phyloP scores from a whole-genome alignment of 2,329 filamentous ascomycete species.

The Aspergillus versicolor region DNA sequence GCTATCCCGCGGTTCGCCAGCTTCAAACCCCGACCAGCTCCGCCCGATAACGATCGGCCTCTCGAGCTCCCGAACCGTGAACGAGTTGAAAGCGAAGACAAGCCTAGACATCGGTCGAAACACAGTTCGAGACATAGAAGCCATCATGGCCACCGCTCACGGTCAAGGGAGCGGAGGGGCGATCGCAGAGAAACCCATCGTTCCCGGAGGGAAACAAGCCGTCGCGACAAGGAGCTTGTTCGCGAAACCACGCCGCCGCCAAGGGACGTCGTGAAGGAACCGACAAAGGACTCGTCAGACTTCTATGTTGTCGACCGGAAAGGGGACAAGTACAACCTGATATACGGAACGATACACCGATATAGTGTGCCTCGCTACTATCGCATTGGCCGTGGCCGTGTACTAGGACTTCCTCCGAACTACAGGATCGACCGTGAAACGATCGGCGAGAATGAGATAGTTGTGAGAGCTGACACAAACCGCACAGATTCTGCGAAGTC shows the following conservation, averaged over 20 bases:
- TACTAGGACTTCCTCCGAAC: conserved; percentile 64
- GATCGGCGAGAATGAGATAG: conserved; percentile 38
- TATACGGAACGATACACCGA: conserved; percentile 71
- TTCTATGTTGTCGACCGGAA: conserved; percentile 67
- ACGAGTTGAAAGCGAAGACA: conserved; percentile 21
- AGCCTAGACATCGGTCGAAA: conserved; percentile 21
- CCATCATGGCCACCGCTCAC: conserved; percentile 23
- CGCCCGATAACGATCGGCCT: conserved; percentile 22
- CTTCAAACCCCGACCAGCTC: conserved; percentile 58
- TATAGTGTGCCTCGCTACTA: conserved; percentile 71
- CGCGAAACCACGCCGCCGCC: conserved; percentile 5
- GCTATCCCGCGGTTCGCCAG: conserved; percentile 70
- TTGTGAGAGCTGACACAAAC: conserved; percentile 33
- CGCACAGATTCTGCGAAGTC: conserved; percentile 46
- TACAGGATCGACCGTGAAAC: conserved; percentile 67
- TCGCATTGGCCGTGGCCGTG: conserved; percentile 64
- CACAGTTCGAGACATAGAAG: conserved; percentile 21
- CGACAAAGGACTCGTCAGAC: conserved; percentile 20
- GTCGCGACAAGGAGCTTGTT: conserved; percentile 7
- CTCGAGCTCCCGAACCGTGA: conserved; percentile 21
- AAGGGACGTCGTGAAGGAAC: conserved; percentile 15
- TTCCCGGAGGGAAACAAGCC: conserved; percentile 14
- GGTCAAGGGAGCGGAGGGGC: conserved; percentile 20
- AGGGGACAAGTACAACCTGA: conserved; percentile 73
- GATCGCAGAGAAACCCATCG: conserved; percentile 16